Percentiles rank a stretch among this genome's conserved stretches.
Conservation (phyloP, 2,329 filamentous ascomycete species). For the Colletotrichum sp. region DNA sequence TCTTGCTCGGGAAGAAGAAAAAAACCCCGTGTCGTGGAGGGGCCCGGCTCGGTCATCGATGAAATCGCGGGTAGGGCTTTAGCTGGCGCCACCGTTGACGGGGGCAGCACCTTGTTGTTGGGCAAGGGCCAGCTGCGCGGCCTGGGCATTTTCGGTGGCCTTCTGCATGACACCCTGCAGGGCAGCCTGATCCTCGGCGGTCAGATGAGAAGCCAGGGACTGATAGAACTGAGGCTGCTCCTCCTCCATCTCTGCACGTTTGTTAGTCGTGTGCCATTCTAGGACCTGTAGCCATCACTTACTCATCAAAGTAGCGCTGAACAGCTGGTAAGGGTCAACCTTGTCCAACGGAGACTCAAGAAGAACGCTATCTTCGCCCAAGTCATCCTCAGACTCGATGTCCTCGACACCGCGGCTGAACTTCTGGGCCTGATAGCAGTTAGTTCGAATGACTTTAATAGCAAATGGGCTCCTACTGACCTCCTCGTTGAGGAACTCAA, state of each 20-base stretch:
- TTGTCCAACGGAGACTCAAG: conserved; percentile 95
- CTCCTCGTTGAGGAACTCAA: conserved; percentile 95
- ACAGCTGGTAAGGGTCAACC: conserved; percentile 91
- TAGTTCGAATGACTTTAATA: conserved; percentile 13
- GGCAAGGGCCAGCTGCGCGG: conserved; percentile 30
- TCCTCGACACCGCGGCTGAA: conserved; percentile 71
- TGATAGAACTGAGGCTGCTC: conserved; percentile 90
- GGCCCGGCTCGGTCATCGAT: conserved; percentile 23
- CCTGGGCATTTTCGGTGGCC: conserved; percentile 48
- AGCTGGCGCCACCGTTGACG: conserved; percentile 24
- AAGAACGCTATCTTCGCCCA: conserved; percentile 90
- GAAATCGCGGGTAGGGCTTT: conserved; percentile 19
- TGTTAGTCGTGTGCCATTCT: conserved; percentile 20
- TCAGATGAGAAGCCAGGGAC: conserved; percentile 78
- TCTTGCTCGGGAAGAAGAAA: neutral
- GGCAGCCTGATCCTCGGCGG: conserved; percentile 79
- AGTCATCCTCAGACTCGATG: conserved; percentile 81
- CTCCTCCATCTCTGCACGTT: conserved; percentile 76
- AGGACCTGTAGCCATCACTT: conserved; percentile 45
- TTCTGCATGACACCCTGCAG: conserved; percentile 80
- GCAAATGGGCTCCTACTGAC: conserved; percentile 45
- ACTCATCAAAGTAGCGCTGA: conserved; percentile 84
- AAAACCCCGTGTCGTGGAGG: conserved; percentile 3
- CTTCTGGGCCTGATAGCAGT: conserved; percentile 74
- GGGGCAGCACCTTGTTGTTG: conserved; percentile 27